Base-by-base conservation (phyloP, 768 basidiomycete genomes). In the Termitomyces sp. region DNA sequence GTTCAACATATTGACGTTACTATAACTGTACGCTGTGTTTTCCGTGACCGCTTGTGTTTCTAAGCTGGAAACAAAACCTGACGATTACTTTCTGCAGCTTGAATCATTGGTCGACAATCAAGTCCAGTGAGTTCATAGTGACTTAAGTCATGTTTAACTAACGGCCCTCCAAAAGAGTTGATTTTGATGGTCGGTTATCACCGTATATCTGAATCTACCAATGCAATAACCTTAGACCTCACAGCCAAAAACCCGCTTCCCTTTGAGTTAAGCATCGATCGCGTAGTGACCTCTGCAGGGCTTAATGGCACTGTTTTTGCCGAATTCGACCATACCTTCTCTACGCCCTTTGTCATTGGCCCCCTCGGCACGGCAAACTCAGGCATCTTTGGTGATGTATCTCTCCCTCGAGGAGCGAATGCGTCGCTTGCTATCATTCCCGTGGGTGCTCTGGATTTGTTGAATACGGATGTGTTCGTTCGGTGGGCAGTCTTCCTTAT, bases 301-400 rank as follows among this genome's bases (percentile, higher is more conserved):
- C 68, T 88, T 48, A 77, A 84, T 56, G 79, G 77, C 14, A 77
- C 78, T 40, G 75, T 72, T 33, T 87, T 77, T 63, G 85, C 86
- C 20, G 74, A 75, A 45, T 87, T 88, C 67, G 75, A 79, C 60
- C 80, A 85, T 59, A 72, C 75, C 4, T 88, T 87, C 73, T 64
- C n/a, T 67, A 6, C 63, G 38, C 81, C 82, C 45, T 72, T 83
- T 44, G 71, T 83, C 22, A 78, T 85, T 3, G 75, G 79, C 6
- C 73, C 78, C 45, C 67, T 75, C 42, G 73, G 77, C 44, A 79
- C 77, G 0, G 79, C 78, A 49, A 86, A 86, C 66, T 84, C 82
- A 26, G 86, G 86, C 2, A 73, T 64, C n/a, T 79, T 88, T 58
- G 66, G 72, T 10, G 76, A 86, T 53, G 86, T 88, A 10, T 53